Conservation (phyloP, 2,329 filamentous ascomycete genomes). For the Fusarium brachygibbosum region DNA sequence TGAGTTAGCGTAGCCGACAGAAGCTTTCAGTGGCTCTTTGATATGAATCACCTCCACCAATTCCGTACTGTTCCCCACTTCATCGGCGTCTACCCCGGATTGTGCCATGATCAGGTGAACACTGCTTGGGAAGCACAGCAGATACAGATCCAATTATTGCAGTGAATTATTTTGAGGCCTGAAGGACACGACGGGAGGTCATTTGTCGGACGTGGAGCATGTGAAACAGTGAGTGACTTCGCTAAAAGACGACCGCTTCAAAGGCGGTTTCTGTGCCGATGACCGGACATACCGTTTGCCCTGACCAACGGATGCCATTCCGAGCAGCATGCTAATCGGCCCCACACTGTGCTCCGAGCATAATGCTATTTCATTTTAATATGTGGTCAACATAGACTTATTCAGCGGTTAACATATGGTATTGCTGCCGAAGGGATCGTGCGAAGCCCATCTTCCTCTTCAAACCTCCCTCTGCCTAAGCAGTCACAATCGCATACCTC, state of each 20-base stretch:
- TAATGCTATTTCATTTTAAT: neutral
- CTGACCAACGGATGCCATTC: conserved; percentile 15
- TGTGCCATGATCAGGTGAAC: conserved; percentile 9
- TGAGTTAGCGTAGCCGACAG: conserved; percentile 35
- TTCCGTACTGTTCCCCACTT: conserved; percentile 13
- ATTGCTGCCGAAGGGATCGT: too few species aligned
- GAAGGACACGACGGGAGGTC: too few species aligned
- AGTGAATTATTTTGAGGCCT: too few species aligned
- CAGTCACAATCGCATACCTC: conserved; percentile 11
- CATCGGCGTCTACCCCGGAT: conserved; percentile 23
- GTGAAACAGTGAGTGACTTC: too few species aligned
- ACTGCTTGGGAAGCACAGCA: neutral
- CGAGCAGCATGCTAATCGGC: neutral
- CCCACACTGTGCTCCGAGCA: neutral
- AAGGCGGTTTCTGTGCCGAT: conserved; percentile 6
- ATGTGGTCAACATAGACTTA: too few species aligned
- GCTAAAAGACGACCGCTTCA: accelerated
- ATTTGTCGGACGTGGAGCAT: accelerated
- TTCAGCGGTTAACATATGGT: too few species aligned
- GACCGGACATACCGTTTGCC: neutral
- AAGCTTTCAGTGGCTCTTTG: neutral
- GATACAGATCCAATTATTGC: neutral
- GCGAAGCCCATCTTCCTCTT: accelerated
- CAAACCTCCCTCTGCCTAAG: neutral
- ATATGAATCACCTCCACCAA: conserved; percentile 1